phyloP scores from a whole-genome alignment of 768 basidiomycete genomes.

The Tephrocybe rancida region DNA sequence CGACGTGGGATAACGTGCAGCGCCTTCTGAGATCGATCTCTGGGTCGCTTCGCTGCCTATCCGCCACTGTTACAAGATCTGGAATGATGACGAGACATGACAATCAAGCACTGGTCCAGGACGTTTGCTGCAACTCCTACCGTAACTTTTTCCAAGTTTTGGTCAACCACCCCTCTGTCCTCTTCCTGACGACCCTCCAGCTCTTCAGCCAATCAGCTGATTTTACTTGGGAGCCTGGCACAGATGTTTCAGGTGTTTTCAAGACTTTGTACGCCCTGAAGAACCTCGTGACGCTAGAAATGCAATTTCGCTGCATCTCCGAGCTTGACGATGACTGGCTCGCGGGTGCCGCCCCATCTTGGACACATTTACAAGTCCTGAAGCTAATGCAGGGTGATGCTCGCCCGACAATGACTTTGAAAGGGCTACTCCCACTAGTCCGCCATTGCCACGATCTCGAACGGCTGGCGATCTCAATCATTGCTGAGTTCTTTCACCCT shows the following conservation, averaged over 20 bases:
- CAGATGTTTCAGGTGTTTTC: not conserved
- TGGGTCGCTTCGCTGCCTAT: not conserved
- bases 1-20: not conserved
- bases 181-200: not conserved
- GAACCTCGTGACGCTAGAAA: not conserved
- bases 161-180: not conserved
- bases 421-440: no score
- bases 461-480: no score
- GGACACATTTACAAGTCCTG: not conserved
- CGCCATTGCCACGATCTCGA: no score
- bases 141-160: not conserved
- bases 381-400: no score
- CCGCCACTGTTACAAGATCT: not conserved
- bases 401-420: no score
- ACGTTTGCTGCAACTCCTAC: not conserved
- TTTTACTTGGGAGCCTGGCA: not conserved
- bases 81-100: no score
- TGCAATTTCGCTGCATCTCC: not conserved
- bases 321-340: not conserved
- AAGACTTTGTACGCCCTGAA: not conserved
- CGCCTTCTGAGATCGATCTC: not conserved
- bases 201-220: not conserved
- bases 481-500: conserved; percentile 4
- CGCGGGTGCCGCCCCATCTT: not conserved
- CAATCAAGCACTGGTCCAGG: not conserved